Conservation (phyloP, 208 protist species). For the Crithidia bombi region DNA sequence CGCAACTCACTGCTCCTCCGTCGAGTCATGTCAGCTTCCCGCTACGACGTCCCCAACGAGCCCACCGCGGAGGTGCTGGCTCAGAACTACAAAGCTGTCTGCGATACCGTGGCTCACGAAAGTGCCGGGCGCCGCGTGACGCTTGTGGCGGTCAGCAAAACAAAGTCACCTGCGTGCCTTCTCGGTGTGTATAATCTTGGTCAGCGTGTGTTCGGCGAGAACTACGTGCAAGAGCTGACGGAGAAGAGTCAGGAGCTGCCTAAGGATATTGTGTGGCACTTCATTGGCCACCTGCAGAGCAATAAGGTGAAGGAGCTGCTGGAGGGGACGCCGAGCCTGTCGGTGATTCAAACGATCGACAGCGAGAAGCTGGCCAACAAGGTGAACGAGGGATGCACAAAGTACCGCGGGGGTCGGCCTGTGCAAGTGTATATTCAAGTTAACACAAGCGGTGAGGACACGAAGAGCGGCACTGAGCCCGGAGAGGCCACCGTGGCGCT, state of each 20-base stretch:
- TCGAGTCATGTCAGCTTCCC: constrained; percentile 37
- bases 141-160: constrained; percentile 83
- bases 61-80: constrained; percentile 51
- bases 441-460: constrained; percentile 95
- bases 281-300: constrained; percentile 97
- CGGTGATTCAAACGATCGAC: constrained; percentile 94
- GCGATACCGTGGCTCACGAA: constrained; percentile 39
- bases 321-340: constrained; percentile 54
- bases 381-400: constrained; percentile 77
- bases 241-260: constrained; percentile 87
- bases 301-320: constrained; percentile 96
- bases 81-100: constrained; percentile 60
- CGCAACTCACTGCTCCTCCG: constrained; percentile 11
- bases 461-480: constrained; percentile 90
- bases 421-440: constrained; percentile 94
- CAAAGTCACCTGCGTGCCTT: constrained; percentile 77
- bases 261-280: constrained; percentile 96
- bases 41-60: constrained; percentile 70
- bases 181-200: constrained; percentile 62
- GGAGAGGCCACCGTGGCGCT: constrained; percentile 73
- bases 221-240: constrained; percentile 96
- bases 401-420: constrained; percentile 53
- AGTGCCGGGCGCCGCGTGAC: constrained; percentile 42
- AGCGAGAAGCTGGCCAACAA: constrained; percentile 88
- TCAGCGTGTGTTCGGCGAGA: constrained; percentile 95